Evolutionary conservation across 1,284 basidiomycete genomes (phyloP), one percentile per base, ranked within the genome.

Genomic region (Cutaneotrichosporon sp.): DNA sequence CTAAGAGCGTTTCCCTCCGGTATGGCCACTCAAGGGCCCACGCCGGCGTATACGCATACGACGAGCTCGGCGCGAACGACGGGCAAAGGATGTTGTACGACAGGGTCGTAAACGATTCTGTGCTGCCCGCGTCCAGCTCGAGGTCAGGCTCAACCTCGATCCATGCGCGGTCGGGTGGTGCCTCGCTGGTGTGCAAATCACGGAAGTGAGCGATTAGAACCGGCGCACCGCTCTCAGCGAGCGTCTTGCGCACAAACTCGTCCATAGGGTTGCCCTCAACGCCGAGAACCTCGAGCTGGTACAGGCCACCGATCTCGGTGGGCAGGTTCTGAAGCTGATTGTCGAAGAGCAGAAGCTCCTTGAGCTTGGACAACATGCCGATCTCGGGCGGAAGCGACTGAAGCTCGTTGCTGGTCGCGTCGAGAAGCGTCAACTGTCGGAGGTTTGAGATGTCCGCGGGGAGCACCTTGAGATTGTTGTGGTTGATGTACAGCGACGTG

Each of bases 21-120:
- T 97, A 98, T 51, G 90, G 88, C 97, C 97, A 99, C 49, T 87
- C 85, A 42, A 99, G 84, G 0, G 97, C 97, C 95, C 96, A 98
- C 6, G 89, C 86, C 1, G 97, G 96, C 0, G 96, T 98, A 81
- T 99, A 99, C 11, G 93, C 94, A 80, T 99, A 99, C 81, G 97
- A 83, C 68, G 88, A 85, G 72, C 90, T 87, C 30, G 96, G 96
- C 18, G 97, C 97, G 74, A 88, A 91, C 76, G 88, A 87, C 75
- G 96, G 91, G 80, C 92, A 97, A 14, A 99, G 87, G 68, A 98
- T 94, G 81, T 99, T 99, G 85, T 96, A 98, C 75, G 86, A 90
- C 49, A 98, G 83, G 32, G 91, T 85, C 63, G 87, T 90, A 81
- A 97, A 90, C 8, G 87, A 87, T 79, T 85, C 84, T n/a, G 81